These are phyloP conservation scores for Ustilago nuda DNA, from an alignment of 1,284 basidiomycete species.

Conservation along the genomic window DNA sequence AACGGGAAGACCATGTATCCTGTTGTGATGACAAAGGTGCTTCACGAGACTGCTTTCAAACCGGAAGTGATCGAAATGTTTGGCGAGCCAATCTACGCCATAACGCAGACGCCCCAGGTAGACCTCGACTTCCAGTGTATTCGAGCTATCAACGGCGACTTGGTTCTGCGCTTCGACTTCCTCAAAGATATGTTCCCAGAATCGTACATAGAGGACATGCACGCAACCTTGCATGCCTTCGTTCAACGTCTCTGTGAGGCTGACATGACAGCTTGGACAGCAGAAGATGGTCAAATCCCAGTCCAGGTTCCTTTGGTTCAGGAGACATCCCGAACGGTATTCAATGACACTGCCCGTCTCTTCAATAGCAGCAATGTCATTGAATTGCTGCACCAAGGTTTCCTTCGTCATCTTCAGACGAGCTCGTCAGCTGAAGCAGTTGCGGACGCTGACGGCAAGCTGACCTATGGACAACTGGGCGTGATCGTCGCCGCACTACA, in stretches of 20 bases:
- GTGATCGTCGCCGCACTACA: not conserved
- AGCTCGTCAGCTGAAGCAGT: not conserved
- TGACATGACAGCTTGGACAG: not conserved
- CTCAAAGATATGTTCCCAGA: not conserved
- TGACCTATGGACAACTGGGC: not conserved
- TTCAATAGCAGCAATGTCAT: not conserved
- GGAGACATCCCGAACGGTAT: not conserved
- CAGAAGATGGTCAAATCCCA: not conserved
- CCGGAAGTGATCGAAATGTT: not conserved
- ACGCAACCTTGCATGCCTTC: not conserved
- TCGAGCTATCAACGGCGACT: not conserved
- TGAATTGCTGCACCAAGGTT: not conserved
- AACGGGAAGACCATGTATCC: not conserved
- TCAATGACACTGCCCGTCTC: not conserved
- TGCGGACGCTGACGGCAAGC: not conserved
- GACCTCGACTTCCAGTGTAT: not conserved
- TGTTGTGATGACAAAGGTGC: not conserved
- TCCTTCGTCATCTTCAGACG: not conserved
- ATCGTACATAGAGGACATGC: not conserved
- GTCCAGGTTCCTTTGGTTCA: not conserved
- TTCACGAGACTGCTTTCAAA: not conserved
- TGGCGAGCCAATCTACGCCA: not conserved
- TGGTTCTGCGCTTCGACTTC: not conserved
- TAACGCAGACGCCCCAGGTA: not conserved
- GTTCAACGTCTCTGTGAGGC: not conserved